phyloP scores from a whole-genome alignment of 2,329 filamentous ascomycete genomes.

The Fusarium mangiferae region DNA sequence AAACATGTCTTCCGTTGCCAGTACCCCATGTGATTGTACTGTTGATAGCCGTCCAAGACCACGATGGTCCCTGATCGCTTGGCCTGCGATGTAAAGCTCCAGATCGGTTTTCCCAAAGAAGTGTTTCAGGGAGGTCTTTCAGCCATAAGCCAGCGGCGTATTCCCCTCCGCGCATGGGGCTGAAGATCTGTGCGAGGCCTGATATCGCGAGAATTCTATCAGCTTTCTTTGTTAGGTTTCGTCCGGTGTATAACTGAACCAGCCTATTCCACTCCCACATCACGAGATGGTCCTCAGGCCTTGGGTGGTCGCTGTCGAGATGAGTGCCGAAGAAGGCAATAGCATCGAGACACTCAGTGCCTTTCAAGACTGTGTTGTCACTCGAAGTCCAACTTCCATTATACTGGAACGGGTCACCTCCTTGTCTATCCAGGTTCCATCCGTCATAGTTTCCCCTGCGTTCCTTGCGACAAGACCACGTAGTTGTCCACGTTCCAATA shows the following conservation, averaged over 20 bases:
- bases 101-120: neutral
- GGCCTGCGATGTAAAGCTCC: accelerated
- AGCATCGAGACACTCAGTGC: neutral
- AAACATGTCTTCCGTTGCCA: accelerated
- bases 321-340: neutral
- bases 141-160: neutral
- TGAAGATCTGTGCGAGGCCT: neutral
- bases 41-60: neutral
- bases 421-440: accelerated
- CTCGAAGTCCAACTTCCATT: neutral
- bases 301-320: accelerated
- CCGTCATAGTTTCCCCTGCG: neutral
- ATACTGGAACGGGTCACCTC: neutral
- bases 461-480: neutral
- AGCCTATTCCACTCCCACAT: neutral
- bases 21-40: accelerated
- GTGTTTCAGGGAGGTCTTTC: neutral
- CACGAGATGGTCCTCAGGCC: neutral
- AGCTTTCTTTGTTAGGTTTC: neutral
- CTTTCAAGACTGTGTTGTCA: neutral
- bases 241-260: neutral
- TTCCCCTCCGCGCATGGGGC: neutral
- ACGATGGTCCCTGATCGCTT: neutral
- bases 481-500: neutral
- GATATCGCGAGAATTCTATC: neutral